These are phyloP conservation scores for Teratosphaeria nubilosa DNA, from an alignment of 2,329 filamentous ascomycete species.

Conservation along the genomic window DNA sequence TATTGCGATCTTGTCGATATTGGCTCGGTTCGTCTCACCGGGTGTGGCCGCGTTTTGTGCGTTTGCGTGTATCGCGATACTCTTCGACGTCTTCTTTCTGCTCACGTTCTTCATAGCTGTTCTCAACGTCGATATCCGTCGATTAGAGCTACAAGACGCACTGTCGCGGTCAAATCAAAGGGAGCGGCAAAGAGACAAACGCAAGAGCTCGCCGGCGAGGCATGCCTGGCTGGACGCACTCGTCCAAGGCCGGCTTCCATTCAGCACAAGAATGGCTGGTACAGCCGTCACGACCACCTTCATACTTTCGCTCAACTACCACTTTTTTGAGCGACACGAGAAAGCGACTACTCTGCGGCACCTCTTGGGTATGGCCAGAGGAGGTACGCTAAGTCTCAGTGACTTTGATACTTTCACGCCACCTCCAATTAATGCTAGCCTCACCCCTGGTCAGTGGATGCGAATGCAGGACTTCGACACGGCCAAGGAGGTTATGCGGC, in stretches of 20 bases:
- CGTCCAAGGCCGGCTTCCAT: constrained; percentile 53
- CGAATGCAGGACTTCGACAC: constrained; percentile 69
- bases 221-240: constrained; percentile 52
- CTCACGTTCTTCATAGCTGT: constrained; percentile 73
- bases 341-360: constrained; percentile 20
- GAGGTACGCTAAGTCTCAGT: constrained; percentile 8
- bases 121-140: constrained; percentile 66
- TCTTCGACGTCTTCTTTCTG: constrained; percentile 69
- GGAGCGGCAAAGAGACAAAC: constrained; percentile 17
- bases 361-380: constrained; percentile 18
- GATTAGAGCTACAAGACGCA: constrained; percentile 65
- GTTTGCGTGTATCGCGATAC: constrained; percentile 63
- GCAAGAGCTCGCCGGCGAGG: constrained; percentile 21
- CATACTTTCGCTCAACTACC: constrained; percentile 64
- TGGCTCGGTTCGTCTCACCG: constrained; percentile 58
- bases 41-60: constrained; percentile 66
- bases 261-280: constrained; percentile 65
- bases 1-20: constrained; percentile 51
- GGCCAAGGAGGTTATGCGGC: constrained; percentile 63
- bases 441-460: constrained; percentile 68
- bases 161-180: constrained; percentile 41
- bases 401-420: constrained; percentile 28
- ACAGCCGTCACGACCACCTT: constrained; percentile 64
- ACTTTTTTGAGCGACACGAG: constrained; percentile 58
- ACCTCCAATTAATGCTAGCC: constrained; percentile 59